Evolutionary conservation across 176 grass and related monocot genomes (phyloP), one percentile per base, ranked within the genome.

Genomic region (Melocanna baccifera): DNA sequence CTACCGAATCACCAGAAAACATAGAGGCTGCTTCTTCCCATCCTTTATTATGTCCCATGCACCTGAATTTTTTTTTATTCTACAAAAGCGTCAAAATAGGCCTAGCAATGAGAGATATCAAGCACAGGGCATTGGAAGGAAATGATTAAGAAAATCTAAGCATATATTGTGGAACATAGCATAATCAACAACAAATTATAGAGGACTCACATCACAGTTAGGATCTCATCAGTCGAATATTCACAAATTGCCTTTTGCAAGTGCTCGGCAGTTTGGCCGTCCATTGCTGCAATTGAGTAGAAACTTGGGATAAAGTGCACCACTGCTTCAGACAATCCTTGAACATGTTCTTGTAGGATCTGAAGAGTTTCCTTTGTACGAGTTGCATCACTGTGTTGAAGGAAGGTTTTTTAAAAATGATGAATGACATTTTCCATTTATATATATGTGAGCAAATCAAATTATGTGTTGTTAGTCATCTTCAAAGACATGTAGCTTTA

Each of bases 11-110:
- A 34, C 96, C 96, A 86, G 87, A 95, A 70, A 98, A 93, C 92
- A 93, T 87, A 67, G 96, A 98, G 43, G 96, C 96, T 32, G 96
- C 96, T 92, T 98, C 93, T 75, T 95, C 96, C 96, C 96, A 98
- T 29, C 96, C 96, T 79, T 87, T 95, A 80, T 98, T 98, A 90
- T 98, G 96, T 57, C 96, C 96, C 93, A 98, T 98, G 78, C 96
- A 98, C 96, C 96, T 98, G 86, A 48, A 58, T 63, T 68, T 68
- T 63, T 68, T 68, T 62, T 77, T 71, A 67, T 80, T 75, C 69
- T 78, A 82, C 32, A 80, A 37, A 61, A 53, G 53, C n/a, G 16
- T 78, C 50, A 89, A 65, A 26, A 72, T 59, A 47, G 25, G 52
- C 52, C 16, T 67, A 73, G 42, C 50, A 87, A 73, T 56, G 25